phyloP scores from a whole-genome alignment of 306 rosid genomes.

The Lathyrus tuberosus region DNA sequence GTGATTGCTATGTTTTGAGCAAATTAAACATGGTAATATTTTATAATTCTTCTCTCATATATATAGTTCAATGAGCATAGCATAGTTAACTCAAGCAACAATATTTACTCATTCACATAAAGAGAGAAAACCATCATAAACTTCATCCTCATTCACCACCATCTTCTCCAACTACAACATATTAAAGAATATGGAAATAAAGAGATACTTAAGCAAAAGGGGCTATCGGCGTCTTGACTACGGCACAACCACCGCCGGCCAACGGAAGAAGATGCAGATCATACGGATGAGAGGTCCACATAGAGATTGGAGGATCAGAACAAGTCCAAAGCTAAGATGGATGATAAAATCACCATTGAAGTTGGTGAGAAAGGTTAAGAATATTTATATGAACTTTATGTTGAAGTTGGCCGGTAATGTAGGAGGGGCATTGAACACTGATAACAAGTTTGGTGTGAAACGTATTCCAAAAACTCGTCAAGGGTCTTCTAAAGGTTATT shows the following conservation, averaged over 20 bases:
- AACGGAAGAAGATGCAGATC: slow-evolving; percentile 37
- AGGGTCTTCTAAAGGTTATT: background rate
- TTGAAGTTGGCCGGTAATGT: slow-evolving; percentile 31
- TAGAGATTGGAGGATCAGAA: slow-evolving; percentile 46
- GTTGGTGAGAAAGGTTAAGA: slow-evolving; percentile 46
- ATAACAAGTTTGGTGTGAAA: slow-evolving; percentile 40
- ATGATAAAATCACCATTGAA: slow-evolving; percentile 49
- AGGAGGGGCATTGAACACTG: slow-evolving; percentile 33
- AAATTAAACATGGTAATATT: background rate
- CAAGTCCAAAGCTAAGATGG: slow-evolving; percentile 43
- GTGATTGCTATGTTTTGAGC: background rate
- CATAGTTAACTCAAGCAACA: background rate
- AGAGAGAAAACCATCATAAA: background rate
- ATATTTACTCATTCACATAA: background rate
- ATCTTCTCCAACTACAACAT: background rate
- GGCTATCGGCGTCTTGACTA: slow-evolving; percentile 47
- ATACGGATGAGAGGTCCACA: slow-evolving; percentile 30
- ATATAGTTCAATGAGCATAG: background rate
- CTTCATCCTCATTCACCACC: background rate
- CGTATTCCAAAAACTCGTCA: slow-evolving; percentile 37
- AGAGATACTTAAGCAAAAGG: slow-evolving; percentile 38
- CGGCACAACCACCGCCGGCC: background rate
- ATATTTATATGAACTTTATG: slow-evolving; percentile 50
- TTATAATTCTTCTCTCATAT: background rate
- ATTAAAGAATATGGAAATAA: slow-evolving; percentile 49